A percentile compares a stretch with the other conserved stretches of the same genome.
Evolutionary conservation across 139 green algal genomes (phyloP).

Genomic region (Tetradesmus obliquus): DNA sequence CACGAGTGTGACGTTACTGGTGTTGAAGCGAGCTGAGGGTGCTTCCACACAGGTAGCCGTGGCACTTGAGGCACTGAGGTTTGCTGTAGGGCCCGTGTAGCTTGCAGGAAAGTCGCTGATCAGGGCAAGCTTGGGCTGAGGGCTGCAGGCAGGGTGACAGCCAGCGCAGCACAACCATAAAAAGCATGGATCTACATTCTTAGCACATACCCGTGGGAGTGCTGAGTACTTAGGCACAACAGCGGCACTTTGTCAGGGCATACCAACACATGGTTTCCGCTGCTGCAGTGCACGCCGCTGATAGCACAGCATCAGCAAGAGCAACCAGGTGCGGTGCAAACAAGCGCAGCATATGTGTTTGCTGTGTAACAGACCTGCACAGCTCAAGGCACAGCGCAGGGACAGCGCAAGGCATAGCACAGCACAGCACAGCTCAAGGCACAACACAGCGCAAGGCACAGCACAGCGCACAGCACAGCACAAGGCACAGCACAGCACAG

Average conservation of each 20-base stretch:
- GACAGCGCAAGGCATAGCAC: not conserved
- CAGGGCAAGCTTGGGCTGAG: not conserved
- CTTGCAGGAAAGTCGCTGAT: no score
- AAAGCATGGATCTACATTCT: no score
- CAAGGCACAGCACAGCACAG: not conserved
- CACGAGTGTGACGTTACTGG: no score
- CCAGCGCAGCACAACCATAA: no score
- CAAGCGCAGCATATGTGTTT: not conserved
- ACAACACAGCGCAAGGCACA: not conserved
- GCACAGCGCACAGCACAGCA: not conserved
- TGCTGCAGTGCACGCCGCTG: not conserved
- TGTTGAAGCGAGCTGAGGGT: no score
- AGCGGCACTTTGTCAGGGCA: no score
- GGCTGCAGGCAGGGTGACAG: not conserved
- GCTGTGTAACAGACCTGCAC: no score
- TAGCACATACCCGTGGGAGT: no score
- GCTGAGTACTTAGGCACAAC: no score
- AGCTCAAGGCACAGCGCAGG: not conserved
- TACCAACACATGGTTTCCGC: no score
- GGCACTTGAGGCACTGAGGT: not conserved
- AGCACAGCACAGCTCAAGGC: not conserved
- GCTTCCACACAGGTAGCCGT: no score
- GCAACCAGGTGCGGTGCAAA: no score
- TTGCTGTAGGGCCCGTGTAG: not conserved
- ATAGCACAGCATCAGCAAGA: not conserved